Conservation (phyloP, 1,284 basidiomycete species). For the Leucoagaricus sp. region DNA sequence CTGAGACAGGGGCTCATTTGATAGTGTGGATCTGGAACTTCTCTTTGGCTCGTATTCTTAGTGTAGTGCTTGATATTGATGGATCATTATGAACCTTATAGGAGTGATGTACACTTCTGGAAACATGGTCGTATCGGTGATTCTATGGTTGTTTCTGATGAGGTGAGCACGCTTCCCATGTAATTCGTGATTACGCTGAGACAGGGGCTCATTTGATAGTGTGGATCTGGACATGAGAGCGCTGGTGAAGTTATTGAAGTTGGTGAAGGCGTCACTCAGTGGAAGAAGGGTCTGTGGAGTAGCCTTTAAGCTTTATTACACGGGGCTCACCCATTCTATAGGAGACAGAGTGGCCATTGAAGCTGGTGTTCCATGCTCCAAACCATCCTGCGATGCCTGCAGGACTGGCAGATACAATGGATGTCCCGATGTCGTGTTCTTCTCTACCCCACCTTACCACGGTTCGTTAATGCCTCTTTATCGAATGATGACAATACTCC, state of each 20-base stretch:
- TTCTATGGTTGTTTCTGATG: slow-evolving; percentile 66
- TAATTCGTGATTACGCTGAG: background rate
- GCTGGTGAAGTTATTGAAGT: slow-evolving; percentile 63
- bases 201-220: slow-evolving; percentile 33
- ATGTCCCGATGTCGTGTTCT: slow-evolving; percentile 63
- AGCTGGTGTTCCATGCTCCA: slow-evolving; percentile 62
- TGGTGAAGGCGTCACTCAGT: slow-evolving; percentile 60
- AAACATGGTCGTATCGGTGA: slow-evolving; percentile 64
- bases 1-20: background rate
- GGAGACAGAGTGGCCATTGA: slow-evolving; percentile 69
- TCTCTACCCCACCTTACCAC: slow-evolving; percentile 66
- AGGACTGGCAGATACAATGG: slow-evolving; percentile 62
- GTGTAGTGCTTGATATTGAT: no score
- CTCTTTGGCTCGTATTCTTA: no score
- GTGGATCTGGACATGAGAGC: slow-evolving; percentile 66
- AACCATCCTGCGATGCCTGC: slow-evolving; percentile 57
- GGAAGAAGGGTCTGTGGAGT: slow-evolving; percentile 47
- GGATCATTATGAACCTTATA: slow-evolving; percentile 24
- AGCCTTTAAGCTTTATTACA: slow-evolving; percentile 4
- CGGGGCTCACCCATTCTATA: slow-evolving; percentile 19
- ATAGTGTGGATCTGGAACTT: slow-evolving; percentile 57
- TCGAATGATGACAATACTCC: background rate
- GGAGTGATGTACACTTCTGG: slow-evolving; percentile 69
- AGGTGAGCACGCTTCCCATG: slow-evolving; percentile 34
- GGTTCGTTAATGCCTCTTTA: slow-evolving; percentile 32